phyloP scores from a whole-genome alignment of 2,329 filamentous ascomycete genomes.

The Chaetomium sp. region DNA sequence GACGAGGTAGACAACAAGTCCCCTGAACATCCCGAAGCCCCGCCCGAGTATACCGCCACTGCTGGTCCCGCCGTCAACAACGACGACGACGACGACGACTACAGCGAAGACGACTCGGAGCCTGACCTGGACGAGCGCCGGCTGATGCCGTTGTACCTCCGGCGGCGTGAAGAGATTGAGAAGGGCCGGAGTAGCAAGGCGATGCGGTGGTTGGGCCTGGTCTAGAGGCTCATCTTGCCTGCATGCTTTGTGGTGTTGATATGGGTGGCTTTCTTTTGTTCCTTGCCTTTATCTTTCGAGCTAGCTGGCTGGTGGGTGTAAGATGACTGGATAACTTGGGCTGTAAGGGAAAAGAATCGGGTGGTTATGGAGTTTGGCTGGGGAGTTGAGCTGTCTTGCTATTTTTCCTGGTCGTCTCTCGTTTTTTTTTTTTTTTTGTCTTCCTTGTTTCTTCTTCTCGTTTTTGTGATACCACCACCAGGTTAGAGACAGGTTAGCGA shows the following conservation, averaged over 20 bases:
- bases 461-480: slow-evolving; percentile 20
- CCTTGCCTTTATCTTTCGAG: neutral
- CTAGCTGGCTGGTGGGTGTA: neutral
- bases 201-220: slow-evolving; percentile 43
- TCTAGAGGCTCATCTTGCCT: slow-evolving; percentile 10
- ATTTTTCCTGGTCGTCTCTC: neutral
- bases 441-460: slow-evolving; percentile 11
- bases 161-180: slow-evolving; percentile 28
- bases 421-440: slow-evolving; percentile 8
- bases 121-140: slow-evolving; percentile 34
- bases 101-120: neutral
- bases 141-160: slow-evolving; percentile 36
- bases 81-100: neutral
- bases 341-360: neutral
- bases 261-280: neutral
- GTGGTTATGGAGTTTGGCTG: neutral
- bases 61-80: neutral
- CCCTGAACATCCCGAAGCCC: neutral
- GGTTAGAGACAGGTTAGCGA: neutral
- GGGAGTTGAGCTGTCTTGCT: neutral
- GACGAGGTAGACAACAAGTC: neutral
- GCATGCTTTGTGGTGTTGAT: neutral
- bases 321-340: neutral
- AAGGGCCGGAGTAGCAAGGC: slow-evolving; percentile 37
- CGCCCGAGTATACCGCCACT: neutral